Evolutionary conservation across 768 basidiomycete genomes (phyloP).

Genomic region (Lactarius sp.): DNA sequence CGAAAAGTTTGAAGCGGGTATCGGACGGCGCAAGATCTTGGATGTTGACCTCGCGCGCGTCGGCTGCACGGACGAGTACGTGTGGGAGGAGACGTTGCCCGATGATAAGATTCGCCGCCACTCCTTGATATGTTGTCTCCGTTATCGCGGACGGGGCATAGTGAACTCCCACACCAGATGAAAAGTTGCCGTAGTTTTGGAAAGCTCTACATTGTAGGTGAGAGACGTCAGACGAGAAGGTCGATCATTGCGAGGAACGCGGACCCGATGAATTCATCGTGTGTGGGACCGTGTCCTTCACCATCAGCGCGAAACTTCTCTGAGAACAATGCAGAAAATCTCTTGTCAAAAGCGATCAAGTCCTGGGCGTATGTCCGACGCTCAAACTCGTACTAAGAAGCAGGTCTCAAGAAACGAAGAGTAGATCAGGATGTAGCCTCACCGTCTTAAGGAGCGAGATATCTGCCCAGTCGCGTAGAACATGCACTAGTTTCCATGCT

Average conservation of each 20-base stretch:
- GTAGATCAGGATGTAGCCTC: conserved; percentile 19
- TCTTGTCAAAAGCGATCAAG: conserved; percentile 50
- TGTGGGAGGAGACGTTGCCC: conserved; percentile 51
- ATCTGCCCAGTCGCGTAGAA: conserved; percentile 45
- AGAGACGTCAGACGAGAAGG: neutral
- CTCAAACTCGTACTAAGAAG: conserved; percentile 46
- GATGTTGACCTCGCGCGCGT: conserved; percentile 43
- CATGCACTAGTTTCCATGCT: conserved; percentile 51
- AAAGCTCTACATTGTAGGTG: conserved; percentile 35
- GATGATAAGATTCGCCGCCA: conserved; percentile 39
- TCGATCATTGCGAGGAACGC: neutral
- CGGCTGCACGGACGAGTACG: conserved; percentile 43
- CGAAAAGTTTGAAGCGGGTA: conserved; percentile 45
- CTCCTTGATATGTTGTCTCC: conserved; percentile 33
- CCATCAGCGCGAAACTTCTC: conserved; percentile 43
- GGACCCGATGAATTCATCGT: conserved; percentile 44
- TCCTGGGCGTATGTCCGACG: conserved; percentile 51
- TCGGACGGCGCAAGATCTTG: conserved; percentile 48
- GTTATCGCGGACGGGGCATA: conserved; percentile 41
- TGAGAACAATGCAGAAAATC: conserved; percentile 48
- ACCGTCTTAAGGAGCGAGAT: conserved; percentile 45
- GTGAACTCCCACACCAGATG: conserved; percentile 47
- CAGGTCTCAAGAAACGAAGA: neutral
- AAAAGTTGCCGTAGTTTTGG: conserved; percentile 43
- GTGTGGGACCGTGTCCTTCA: conserved; percentile 43